phyloP scores from a whole-genome alignment of 2,329 filamentous ascomycete genomes.

The Pseudocercospora eumusae region DNA sequence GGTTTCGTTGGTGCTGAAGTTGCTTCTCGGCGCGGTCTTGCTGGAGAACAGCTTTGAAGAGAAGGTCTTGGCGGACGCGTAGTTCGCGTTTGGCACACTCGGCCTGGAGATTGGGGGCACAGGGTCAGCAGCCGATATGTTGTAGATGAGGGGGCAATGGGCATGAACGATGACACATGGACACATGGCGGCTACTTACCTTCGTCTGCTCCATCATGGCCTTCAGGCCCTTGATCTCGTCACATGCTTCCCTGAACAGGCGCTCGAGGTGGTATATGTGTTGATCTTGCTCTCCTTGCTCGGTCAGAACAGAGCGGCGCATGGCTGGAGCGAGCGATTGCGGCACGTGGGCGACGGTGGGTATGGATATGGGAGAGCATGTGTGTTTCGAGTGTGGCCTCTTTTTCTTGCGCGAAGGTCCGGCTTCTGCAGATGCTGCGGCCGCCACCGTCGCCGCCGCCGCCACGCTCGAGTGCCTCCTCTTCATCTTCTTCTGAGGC shows the following conservation, averaged over 20 bases:
- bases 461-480: conserved; percentile 2
- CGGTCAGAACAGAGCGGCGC: background rate
- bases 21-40: conserved; percentile 6
- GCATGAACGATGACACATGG: background rate
- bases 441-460: conserved; percentile 1
- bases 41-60: conserved; percentile 13
- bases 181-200: background rate
- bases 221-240: conserved; percentile 16
- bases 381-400: background rate
- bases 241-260: conserved; percentile 3
- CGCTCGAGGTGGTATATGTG: conserved; percentile 11
- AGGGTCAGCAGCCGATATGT: background rate
- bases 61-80: conserved; percentile 16
- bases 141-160: background rate
- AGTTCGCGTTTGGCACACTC: conserved; percentile 5
- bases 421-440: conserved; percentile 3
- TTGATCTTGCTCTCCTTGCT: background rate
- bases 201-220: conserved; percentile 10
- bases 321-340: background rate
- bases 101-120: background rate
- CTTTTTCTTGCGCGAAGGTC: conserved; percentile 9
- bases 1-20: conserved; percentile 11
- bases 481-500: conserved; percentile 5
- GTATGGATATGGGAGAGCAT: background rate
- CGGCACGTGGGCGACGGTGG: background rate